Conservation (phyloP, 768 basidiomycete genomes). For the Collybia sordida region DNA sequence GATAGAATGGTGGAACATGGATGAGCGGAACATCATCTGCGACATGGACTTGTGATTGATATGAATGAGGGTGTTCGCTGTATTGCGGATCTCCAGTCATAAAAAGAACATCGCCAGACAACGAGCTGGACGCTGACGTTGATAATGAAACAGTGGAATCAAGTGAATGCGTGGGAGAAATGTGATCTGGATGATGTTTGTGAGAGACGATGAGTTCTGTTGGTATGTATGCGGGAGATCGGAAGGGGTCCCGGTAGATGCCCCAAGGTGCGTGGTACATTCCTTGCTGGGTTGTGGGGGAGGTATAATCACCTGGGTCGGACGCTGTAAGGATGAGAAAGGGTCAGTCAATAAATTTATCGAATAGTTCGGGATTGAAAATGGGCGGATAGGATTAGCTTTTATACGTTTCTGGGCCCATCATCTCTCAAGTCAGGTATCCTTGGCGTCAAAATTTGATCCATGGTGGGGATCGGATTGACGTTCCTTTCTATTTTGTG, state of each 20-base stretch:
- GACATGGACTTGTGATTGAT: conserved; percentile 38
- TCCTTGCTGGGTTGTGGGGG: too few relatives aligned
- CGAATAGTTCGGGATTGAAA: not conserved
- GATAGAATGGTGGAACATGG: conserved; percentile 32
- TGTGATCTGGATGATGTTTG: conserved; percentile 9
- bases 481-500: not conserved
- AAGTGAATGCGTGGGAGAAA: conserved; percentile 9
- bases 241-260: conserved; percentile 2
- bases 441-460: not conserved
- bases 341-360: too few relatives aligned
- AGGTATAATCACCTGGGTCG: too few relatives aligned
- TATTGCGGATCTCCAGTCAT: conserved; percentile 41
- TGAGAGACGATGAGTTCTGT: conserved; percentile 2
- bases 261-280: conserved; percentile 1
- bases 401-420: not conserved
- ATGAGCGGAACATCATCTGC: conserved; percentile 29
- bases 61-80: conserved; percentile 35
- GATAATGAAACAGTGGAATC: conserved; percentile 11
- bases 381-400: not conserved
- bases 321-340: too few relatives aligned
- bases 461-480: conserved; percentile 1
- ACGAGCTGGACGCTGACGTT: conserved; percentile 16
- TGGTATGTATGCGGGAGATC: conserved; percentile 10
- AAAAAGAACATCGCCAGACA: conserved; percentile 29
- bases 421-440: not conserved